A percentile compares a stretch with the other conserved stretches of the same genome.
Evolutionary conservation across 306 rosid species (phyloP).

Genomic region (Malus asiatica): DNA sequence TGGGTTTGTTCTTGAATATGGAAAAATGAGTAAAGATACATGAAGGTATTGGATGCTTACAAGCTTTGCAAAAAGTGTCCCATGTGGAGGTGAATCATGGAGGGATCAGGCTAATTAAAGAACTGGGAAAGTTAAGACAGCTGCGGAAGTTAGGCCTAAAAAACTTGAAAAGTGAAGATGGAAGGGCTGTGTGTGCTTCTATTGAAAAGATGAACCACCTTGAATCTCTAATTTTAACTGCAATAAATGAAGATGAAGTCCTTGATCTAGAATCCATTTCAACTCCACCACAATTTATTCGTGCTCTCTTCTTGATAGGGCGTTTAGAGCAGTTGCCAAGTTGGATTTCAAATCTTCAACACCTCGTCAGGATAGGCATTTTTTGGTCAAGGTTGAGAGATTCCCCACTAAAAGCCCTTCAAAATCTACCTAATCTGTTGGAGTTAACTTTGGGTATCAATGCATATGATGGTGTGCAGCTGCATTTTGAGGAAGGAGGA

Average conservation of each 20-base stretch:
- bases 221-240: slow-evolving; percentile 13
- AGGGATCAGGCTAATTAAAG: neutral
- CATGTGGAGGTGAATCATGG: neutral
- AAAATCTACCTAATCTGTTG: neutral
- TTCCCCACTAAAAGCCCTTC: neutral
- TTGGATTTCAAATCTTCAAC: slow-evolving; percentile 5
- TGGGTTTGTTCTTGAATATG: accelerated
- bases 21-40: neutral
- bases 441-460: neutral
- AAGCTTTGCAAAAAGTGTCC: neutral
- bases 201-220: slow-evolving; percentile 19
- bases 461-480: neutral
- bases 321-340: neutral
- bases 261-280: slow-evolving; percentile 13
- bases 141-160: neutral
- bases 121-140: neutral
- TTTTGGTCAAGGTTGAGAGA: neutral
- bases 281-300: neutral
- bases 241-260: slow-evolving; percentile 7
- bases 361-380: accelerated
- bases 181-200: slow-evolving; percentile 1
- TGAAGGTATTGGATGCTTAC: neutral
- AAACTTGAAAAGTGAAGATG: neutral
- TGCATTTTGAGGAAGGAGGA: neutral
- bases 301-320: neutral